These are phyloP conservation scores for Schizonepeta tenuifolia DNA, from an alignment of 257 asterid species.

Conservation along the genomic window DNA sequence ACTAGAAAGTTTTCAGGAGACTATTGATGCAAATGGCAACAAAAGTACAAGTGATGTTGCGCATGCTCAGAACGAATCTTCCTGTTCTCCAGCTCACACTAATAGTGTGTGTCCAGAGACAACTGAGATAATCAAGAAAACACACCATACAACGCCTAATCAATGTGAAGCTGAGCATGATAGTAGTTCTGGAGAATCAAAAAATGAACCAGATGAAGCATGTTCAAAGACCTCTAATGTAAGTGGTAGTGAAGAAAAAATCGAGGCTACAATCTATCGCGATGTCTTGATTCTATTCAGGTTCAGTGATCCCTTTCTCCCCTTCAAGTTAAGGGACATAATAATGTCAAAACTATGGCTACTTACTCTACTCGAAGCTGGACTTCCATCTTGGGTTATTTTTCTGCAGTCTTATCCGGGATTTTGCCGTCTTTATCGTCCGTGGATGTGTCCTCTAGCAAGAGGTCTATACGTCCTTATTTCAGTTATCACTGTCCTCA, in stretches of 20 bases:
- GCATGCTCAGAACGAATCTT: conserved; percentile 36
- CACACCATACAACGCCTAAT: conserved; percentile 51
- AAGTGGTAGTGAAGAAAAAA: conserved; percentile 44
- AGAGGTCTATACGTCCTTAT: conserved; percentile 67
- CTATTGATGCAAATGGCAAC: conserved; percentile 29
- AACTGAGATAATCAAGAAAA: conserved; percentile 19
- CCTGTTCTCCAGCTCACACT: conserved; percentile 32
- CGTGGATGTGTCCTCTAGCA: conserved; percentile 93
- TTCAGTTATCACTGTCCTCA: conserved; percentile 73
- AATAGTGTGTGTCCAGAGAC: conserved; percentile 34
- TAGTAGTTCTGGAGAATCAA: conserved; percentile 38
- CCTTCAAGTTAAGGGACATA: conserved; percentile 65
- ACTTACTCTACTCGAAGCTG: conserved; percentile 76
- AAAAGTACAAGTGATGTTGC: conserved; percentile 31
- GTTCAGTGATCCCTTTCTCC: conserved; percentile 68
- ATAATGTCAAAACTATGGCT: conserved; percentile 64
- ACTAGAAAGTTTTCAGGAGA: conserved; percentile 44
- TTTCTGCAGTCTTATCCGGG: conserved; percentile 86
- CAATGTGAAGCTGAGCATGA: conserved; percentile 35
- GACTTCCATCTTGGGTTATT: conserved; percentile 89
- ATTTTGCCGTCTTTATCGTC: conserved; percentile 78
- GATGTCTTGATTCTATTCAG: conserved; percentile 67
- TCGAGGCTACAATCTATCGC: conserved; percentile 54
- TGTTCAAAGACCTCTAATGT: conserved; percentile 40
- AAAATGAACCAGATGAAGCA: conserved; percentile 34